These are phyloP conservation scores for Oidium heveae DNA, from an alignment of 2,329 filamentous ascomycete species.

Conservation along the genomic window DNA sequence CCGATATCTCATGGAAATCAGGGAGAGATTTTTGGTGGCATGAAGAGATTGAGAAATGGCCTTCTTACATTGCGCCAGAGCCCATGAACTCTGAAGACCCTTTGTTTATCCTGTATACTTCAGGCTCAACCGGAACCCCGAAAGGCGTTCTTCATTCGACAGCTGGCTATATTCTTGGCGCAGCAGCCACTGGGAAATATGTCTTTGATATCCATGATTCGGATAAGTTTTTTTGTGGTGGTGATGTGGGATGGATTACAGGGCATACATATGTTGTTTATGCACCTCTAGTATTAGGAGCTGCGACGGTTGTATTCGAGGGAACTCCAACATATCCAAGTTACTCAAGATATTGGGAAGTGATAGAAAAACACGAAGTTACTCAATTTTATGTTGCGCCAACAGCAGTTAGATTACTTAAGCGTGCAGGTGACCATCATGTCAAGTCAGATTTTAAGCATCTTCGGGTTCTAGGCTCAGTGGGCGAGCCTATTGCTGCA, in stretches of 20 bases:
- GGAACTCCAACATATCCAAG: slow-evolving; percentile 92
- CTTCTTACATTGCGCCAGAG: slow-evolving; percentile 73
- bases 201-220: slow-evolving; percentile 93
- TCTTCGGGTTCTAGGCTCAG: slow-evolving; percentile 73
- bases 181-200: slow-evolving; percentile 86
- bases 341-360: slow-evolving; percentile 98
- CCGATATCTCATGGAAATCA: slow-evolving; percentile 60
- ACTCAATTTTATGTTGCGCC: slow-evolving; percentile 98
- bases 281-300: slow-evolving; percentile 73
- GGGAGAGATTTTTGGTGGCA: slow-evolving; percentile 83
- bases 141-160: slow-evolving; percentile 99
- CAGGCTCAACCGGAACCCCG: slow-evolving; percentile 90
- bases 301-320: slow-evolving; percentile 90
- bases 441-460: slow-evolving; percentile 76
- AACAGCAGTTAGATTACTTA: slow-evolving; percentile 74
- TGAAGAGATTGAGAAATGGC: slow-evolving; percentile 94
- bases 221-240: slow-evolving; percentile 90
- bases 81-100: slow-evolving; percentile 83
- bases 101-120: slow-evolving; percentile 92
- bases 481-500: slow-evolving; percentile 90
- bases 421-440: slow-evolving; percentile 83
- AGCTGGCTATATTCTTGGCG: slow-evolving; percentile 79
- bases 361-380: slow-evolving; percentile 81
- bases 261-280: slow-evolving; percentile 98
- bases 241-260: slow-evolving; percentile 97